Evolutionary conservation across 805 yeast genomes (phyloP).

Genomic region (Hanseniaspora occidentalis): DNA sequence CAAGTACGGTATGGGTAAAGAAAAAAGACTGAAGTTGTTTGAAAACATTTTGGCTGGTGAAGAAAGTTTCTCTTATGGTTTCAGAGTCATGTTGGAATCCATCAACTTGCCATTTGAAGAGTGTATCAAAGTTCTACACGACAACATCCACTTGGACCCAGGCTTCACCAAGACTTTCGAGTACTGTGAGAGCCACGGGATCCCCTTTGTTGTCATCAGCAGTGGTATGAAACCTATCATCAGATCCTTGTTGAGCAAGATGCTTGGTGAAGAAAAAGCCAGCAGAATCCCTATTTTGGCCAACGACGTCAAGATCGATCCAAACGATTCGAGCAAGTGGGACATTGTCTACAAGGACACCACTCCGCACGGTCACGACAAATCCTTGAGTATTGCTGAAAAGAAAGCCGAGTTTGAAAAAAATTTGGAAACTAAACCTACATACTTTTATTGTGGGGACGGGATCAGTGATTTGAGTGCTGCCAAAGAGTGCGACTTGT

Average conservation of each 20-base stretch:
- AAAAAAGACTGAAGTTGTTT: conserved; percentile 52
- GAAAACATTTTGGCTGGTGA: conserved; percentile 58
- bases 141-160: conserved; percentile 69
- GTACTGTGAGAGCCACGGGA: conserved; percentile 59
- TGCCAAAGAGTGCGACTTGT: conserved; percentile 84
- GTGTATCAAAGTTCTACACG: conserved; percentile 58
- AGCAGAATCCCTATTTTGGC: conserved; percentile 73
- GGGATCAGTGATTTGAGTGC: conserved; percentile 95
- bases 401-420: conserved; percentile 35
- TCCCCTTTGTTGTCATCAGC: conserved; percentile 81
- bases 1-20: conserved; percentile 72
- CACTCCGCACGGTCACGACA: conserved; percentile 89
- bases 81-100: conserved; percentile 73
- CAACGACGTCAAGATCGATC: conserved; percentile 52
- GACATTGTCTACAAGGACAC: conserved; percentile 76
- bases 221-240: conserved; percentile 93
- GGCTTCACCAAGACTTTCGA: conserved; percentile 75
- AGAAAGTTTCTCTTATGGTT: conserved; percentile 70
- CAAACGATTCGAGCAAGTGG: conserved; percentile 41
- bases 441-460: conserved; percentile 90
- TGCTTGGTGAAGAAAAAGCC: conserved; percentile 47
- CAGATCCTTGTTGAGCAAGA: conserved; percentile 54
- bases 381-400: conserved; percentile 61
- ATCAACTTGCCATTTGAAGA: conserved; percentile 64
- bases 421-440: conserved; percentile 2